Evolutionary conservation across 495 filamentous ascomycete species (phyloP).

Genomic region (Evernia prunastri): DNA sequence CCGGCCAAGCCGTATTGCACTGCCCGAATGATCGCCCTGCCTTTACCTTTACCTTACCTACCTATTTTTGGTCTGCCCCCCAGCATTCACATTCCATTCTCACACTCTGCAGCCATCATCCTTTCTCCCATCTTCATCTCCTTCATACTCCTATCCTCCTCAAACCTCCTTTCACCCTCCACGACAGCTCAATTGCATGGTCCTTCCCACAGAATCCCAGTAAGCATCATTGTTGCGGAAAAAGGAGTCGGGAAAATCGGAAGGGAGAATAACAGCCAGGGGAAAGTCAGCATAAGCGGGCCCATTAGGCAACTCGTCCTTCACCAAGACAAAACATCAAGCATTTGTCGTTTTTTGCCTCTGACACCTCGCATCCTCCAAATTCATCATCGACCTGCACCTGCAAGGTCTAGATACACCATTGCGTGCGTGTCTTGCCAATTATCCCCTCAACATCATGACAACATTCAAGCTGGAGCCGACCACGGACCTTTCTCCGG

Average conservation of each 20-base stretch:
- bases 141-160: background rate
- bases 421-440: background rate
- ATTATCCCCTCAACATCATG: constrained; percentile 5
- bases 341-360: background rate
- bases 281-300: constrained; percentile 8
- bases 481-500: constrained; percentile 1
- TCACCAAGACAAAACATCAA: constrained; percentile 8
- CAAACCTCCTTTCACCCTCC: background rate
- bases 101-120: background rate
- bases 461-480: constrained; percentile 18
- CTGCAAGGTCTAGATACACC: background rate
- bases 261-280: background rate
- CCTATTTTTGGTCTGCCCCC: background rate
- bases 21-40: background rate
- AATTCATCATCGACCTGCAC: background rate
- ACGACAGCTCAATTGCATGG: background rate
- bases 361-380: background rate
- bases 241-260: constrained; percentile 1
- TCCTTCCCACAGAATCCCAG: background rate
- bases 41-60: no score
- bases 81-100: background rate
- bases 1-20: background rate
- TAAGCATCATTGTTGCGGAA: background rate
- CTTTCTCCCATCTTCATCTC: no score
- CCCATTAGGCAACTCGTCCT: constrained; percentile 12